These are phyloP conservation scores for Talaromyces rugulosus DNA, from an alignment of 2,329 filamentous ascomycete genomes.

Conservation along the genomic window DNA sequence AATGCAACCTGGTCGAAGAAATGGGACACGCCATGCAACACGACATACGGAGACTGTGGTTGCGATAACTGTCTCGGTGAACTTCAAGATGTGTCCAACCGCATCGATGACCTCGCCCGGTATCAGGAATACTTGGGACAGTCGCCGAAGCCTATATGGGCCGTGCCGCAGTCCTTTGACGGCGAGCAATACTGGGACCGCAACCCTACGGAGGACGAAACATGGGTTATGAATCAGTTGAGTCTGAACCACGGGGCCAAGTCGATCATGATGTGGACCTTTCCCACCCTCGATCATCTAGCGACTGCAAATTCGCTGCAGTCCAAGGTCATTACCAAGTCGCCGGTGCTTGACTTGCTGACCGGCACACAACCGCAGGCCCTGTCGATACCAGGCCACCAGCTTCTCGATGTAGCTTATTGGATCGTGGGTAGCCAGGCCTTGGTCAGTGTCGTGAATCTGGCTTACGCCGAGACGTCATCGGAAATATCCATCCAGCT, in stretches of 20 bases:
- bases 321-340: conserved; percentile 6
- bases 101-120: conserved; percentile 4
- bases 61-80: conserved; percentile 11
- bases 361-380: conserved; percentile 1
- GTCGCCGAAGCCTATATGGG: conserved; percentile 10
- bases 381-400: not conserved
- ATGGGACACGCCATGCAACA: conserved; percentile 11
- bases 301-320: conserved; percentile 10
- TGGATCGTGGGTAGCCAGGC: conserved; percentile 9
- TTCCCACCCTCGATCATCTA: conserved; percentile 4
- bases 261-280: conserved; percentile 11
- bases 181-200: conserved; percentile 11
- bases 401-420: conserved; percentile 8
- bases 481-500: conserved; percentile 2
- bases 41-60: conserved; percentile 11
- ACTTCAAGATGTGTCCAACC: conserved; percentile 11
- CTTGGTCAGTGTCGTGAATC: conserved; percentile 9
- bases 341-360: conserved; percentile 10
- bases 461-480: conserved; percentile 3
- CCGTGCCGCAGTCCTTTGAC: conserved; percentile 10
- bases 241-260: conserved; percentile 12
- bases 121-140: conserved; percentile 10
- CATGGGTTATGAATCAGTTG: conserved; percentile 13
- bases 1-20: conserved; percentile 10
- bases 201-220: conserved; percentile 7